These are phyloP conservation scores for Trifolium pratense DNA, from an alignment of 306 rosid species.

Conservation along the genomic window DNA sequence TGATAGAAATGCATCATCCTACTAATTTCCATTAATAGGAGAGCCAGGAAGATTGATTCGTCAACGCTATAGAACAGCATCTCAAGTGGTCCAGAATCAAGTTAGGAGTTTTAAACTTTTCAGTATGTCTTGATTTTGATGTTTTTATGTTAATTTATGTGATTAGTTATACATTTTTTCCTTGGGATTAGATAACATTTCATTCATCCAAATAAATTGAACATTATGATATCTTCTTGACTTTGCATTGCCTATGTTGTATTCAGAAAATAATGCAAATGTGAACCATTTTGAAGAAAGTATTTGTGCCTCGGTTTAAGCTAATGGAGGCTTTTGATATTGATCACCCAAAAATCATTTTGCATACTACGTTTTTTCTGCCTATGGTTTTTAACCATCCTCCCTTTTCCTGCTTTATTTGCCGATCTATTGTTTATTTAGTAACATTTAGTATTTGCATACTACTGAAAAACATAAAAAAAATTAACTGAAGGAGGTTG, in stretches of 20 bases:
- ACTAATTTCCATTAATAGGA: constrained; percentile 56
- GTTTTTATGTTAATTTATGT: constrained; percentile 47
- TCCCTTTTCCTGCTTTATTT: neutral
- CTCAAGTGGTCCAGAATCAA: constrained; percentile 99
- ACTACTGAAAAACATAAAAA: neutral
- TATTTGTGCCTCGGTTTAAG: neutral
- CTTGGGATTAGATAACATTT: constrained; percentile 29
- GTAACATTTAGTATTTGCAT: neutral
- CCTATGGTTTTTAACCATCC: neutral
- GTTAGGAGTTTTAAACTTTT: constrained; percentile 85
- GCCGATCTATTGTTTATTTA: neutral
- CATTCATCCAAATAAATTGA: constrained; percentile 20
- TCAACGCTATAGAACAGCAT: constrained; percentile 91
- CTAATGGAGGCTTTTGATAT: constrained; percentile 8
- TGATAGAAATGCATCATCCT: constrained; percentile 32
- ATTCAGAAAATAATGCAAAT: neutral
- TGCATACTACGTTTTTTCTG: neutral
- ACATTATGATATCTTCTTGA: constrained; percentile 25
- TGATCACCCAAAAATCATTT: neutral
- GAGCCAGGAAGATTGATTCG: constrained; percentile 97
- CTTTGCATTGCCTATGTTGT: constrained; percentile 1
- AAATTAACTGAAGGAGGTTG: neutral
- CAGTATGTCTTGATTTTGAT: constrained; percentile 67
- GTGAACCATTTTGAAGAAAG: neutral
- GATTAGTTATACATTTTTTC: constrained; percentile 21